Evolutionary conservation across 805 yeast species (phyloP).

Genomic region (Tetrapisispora pingtungensis): DNA sequence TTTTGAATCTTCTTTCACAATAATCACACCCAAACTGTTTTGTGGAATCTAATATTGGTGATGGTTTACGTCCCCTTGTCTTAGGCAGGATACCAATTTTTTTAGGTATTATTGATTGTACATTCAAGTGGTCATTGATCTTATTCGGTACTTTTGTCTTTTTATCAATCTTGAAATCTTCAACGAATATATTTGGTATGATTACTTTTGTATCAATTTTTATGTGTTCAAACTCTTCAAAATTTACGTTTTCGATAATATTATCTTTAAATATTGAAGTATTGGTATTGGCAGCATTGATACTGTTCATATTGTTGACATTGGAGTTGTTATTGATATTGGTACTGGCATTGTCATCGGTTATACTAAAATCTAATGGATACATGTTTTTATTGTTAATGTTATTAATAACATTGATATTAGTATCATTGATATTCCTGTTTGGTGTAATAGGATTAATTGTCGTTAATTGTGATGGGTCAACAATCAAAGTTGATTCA

Average conservation of each 20-base stretch:
- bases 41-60: constrained; percentile 43
- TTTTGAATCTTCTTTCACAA: constrained; percentile 56
- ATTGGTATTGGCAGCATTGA: too few species aligned
- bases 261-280: not conserved
- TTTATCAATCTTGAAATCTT: constrained; percentile 1
- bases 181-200: not conserved
- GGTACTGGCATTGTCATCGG: too few species aligned
- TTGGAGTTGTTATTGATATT: too few species aligned
- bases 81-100: constrained; percentile 12
- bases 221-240: constrained; percentile 1
- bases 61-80: constrained; percentile 57
- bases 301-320: too few species aligned
- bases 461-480: constrained; percentile 2
- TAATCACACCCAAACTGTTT: constrained; percentile 55
- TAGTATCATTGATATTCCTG: not conserved
- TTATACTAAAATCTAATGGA: not conserved
- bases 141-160: not conserved
- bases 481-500: not conserved
- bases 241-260: not conserved
- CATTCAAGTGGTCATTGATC: not conserved
- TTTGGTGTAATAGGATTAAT: not conserved
- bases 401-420: too few species aligned
- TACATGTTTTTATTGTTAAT: not conserved
- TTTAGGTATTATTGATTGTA: constrained; percentile 1
- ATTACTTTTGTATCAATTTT: constrained; percentile 1